Conservation (phyloP, 352 stramenopile species). For the Pythium dissimile region DNA sequence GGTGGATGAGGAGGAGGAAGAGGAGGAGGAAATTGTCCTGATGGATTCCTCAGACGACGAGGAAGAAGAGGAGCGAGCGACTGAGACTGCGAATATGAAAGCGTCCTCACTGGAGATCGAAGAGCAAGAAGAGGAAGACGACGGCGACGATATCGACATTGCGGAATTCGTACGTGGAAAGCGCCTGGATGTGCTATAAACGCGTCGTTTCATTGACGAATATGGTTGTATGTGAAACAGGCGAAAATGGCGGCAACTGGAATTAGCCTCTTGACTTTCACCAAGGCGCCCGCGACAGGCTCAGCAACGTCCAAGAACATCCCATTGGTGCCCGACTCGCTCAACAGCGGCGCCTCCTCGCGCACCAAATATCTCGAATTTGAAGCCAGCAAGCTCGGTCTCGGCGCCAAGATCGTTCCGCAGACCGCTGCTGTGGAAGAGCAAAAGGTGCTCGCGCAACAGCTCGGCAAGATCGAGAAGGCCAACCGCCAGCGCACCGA, state of each 20-base stretch:
- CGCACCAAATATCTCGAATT: conserved; percentile 49
- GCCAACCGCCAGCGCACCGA: conserved; percentile 52
- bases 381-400: conserved; percentile 29
- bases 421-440: conserved; percentile 50
- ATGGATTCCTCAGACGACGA: conserved; percentile 41
- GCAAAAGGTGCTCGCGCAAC: conserved; percentile 32
- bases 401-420: conserved; percentile 36
- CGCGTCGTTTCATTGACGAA: not conserved
- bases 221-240: not conserved
- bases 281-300: not conserved
- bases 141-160: conserved; percentile 39
- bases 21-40: conserved; percentile 45
- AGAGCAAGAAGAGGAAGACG: conserved; percentile 17
- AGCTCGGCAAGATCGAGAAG: conserved; percentile 37
- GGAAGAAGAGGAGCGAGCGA: conserved; percentile 24
- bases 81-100: not conserved
- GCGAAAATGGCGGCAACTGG: conserved; percentile 23
- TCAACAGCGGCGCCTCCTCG: conserved; percentile 66
- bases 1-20: conserved; percentile 28
- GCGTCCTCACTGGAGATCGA: too few species aligned
- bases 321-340: conserved; percentile 19
- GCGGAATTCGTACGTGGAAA: conserved; percentile 43
- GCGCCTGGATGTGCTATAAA: too few species aligned
- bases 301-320: not conserved
- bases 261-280: conserved; percentile 16